Percentiles rank a stretch among this genome's conserved stretches.
Evolutionary conservation across 2,329 filamentous ascomycete species (phyloP).

Genomic region (Sarocladium oryzae): DNA sequence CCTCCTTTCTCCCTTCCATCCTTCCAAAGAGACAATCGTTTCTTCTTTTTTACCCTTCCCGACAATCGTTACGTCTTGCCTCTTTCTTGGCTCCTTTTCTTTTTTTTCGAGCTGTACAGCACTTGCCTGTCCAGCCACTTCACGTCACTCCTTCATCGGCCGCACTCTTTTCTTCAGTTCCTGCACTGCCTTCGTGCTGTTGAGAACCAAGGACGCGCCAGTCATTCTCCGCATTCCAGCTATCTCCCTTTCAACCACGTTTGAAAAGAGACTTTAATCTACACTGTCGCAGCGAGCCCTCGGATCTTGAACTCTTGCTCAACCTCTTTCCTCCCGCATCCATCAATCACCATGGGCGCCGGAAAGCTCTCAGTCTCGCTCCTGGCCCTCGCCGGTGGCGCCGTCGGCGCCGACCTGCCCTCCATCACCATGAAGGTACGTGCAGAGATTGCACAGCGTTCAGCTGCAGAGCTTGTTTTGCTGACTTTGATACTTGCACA

Average conservation of each 20-base stretch:
- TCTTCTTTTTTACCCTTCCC: conserved; percentile 10
- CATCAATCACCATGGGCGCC: conserved; percentile 24
- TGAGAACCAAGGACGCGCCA: conserved; percentile 1
- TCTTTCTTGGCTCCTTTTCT: neutral
- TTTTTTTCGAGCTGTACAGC: conserved; percentile 2
- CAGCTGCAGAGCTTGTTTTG: neutral
- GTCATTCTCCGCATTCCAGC: conserved; percentile 6
- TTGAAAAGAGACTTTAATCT: neutral
- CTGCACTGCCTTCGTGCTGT: conserved; percentile 3
- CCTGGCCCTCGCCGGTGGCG: conserved; percentile 35
- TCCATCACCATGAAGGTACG: conserved; percentile 64
- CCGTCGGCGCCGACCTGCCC: conserved; percentile 39
- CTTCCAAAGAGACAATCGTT: conserved; percentile 7
- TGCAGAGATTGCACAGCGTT: neutral
- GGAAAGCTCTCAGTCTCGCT: conserved; percentile 26
- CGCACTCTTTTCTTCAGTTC: conserved; percentile 3
- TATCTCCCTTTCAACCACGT: conserved; percentile 4
- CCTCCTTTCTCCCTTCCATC: conserved; percentile 2
- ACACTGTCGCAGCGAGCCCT: neutral
- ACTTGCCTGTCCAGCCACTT: conserved; percentile 9
- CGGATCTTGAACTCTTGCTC: neutral
- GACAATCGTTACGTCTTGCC: conserved; percentile 12
- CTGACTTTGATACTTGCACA: conserved; percentile 23
- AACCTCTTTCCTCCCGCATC: neutral
- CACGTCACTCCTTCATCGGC: conserved; percentile 10